Conservation (phyloP, 2,329 filamentous ascomycete species). For the Tothia fuscella region DNA sequence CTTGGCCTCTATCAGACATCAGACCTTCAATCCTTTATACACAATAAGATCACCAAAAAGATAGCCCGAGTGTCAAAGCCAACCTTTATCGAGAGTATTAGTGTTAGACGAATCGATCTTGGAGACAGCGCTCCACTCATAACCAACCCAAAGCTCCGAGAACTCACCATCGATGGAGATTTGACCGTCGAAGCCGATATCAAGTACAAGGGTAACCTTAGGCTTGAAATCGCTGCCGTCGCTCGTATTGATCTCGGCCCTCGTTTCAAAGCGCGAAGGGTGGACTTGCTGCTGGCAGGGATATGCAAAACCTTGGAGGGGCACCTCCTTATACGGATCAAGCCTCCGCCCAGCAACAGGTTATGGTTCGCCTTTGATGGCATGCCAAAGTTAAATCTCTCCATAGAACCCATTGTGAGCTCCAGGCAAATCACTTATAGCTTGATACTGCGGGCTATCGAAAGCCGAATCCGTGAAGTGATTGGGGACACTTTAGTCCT, state of each 20-base stretch:
- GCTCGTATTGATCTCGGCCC: constrained; percentile 81
- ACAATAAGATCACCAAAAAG: constrained; percentile 87
- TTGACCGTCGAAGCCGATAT: constrained; percentile 78
- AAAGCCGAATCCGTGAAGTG: constrained; percentile 88
- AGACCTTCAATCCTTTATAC: constrained; percentile 66
- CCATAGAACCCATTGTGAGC: constrained; percentile 92
- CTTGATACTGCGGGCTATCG: constrained; percentile 82
- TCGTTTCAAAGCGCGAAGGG: constrained; percentile 80
- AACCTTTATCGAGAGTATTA: constrained; percentile 73
- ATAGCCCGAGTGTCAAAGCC: constrained; percentile 89
- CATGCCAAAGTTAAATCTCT: constrained; percentile 88
- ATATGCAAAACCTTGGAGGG: constrained; percentile 77
- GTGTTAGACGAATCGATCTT: constrained; percentile 71
- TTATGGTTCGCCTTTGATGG: constrained; percentile 92
- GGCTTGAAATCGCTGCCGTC: constrained; percentile 82
- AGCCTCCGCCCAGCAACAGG: constrained; percentile 88
- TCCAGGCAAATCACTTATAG: constrained; percentile 91
- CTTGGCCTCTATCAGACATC: constrained; percentile 76
- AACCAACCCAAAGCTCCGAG: constrained; percentile 76
- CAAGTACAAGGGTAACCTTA: constrained; percentile 78
- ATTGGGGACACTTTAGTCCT: constrained; percentile 82
- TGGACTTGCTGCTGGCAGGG: constrained; percentile 77
- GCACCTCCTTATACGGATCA: constrained; percentile 74
- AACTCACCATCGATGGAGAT: constrained; percentile 85
- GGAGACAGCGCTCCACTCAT: constrained; percentile 80